These are phyloP conservation scores for Curvularia lunata DNA, from an alignment of 2,329 filamentous ascomycete species.

Conservation along the genomic window DNA sequence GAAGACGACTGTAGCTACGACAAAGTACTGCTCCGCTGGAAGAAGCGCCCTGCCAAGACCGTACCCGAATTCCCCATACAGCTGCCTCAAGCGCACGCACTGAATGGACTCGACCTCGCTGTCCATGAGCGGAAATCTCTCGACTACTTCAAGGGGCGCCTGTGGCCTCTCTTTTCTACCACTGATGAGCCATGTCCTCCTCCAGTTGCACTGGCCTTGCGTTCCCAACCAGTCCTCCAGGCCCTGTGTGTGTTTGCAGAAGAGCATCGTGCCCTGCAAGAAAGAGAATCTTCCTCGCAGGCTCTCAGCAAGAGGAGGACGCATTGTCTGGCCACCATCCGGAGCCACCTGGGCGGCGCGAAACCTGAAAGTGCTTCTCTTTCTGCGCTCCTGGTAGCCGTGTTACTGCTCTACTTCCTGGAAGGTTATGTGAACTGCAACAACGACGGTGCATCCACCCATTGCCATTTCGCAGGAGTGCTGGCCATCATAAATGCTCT, in stretches of 20 bases:
- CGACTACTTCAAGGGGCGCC: conserved; percentile 21
- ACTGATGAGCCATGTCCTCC: conserved; percentile 15
- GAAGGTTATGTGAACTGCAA: conserved; percentile 24
- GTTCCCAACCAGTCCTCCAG: conserved; percentile 22
- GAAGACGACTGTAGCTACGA: conserved; percentile 18
- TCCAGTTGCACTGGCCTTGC: conserved; percentile 18
- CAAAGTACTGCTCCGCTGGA: conserved; percentile 15
- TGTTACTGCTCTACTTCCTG: conserved; percentile 23
- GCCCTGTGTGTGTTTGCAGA: conserved; percentile 21
- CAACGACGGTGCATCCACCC: conserved; percentile 20
- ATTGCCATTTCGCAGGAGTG: conserved; percentile 50
- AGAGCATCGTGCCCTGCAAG: conserved; percentile 20
- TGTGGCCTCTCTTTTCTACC: conserved; percentile 25
- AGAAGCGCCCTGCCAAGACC: conserved; percentile 17
- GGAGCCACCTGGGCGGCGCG: conserved; percentile 14
- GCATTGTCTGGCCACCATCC: conserved; percentile 19
- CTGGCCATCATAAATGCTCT: conserved; percentile 78
- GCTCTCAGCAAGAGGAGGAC: conserved; percentile 10
- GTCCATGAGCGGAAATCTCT: conserved; percentile 21
- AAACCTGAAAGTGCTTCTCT: conserved; percentile 10
- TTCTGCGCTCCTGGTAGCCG: conserved; percentile 20
- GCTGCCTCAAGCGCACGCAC: conserved; percentile 1
- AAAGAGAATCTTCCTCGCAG: conserved; percentile 8
- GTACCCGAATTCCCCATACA: conserved; percentile 9
- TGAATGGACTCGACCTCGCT: conserved; percentile 11